Evolutionary conservation across 2,329 filamentous ascomycete genomes (phyloP), one percentile per base, ranked within the genome.

Genomic region (Hypomyces rosellus): DNA sequence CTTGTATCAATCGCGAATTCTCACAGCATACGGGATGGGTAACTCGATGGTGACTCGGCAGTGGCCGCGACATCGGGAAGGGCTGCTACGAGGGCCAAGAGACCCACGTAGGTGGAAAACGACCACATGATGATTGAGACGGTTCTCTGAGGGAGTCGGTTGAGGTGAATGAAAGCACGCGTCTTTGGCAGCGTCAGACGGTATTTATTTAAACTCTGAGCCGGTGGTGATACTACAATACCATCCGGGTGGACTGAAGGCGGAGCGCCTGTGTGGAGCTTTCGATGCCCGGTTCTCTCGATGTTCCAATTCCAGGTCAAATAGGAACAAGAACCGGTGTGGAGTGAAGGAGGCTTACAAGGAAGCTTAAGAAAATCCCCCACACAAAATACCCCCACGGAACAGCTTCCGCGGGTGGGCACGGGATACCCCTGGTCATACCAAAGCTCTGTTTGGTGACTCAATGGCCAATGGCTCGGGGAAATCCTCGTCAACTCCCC

Each of bases 291-390:
- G 25, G 25, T 30, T 30, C 25, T 30, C 25, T 30, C 6, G 25
- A 30, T 11, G 25, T 30, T 30, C 37, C 33, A n/a, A 14, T 46
- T 42, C 48, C 43, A 43, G 37, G 43, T 16, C 48, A 50, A 50
- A 50, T 50, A 50, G 48, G 48, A 50, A 41, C 37, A 14, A 9
- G 15, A 50, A 41, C 48, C 48, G 48, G 39, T 46, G 48, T 39
- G 48, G 48, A 39, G 48, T 46, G 15, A 42, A 41, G 30, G 25
- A 30, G 25, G 25, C 25, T 30, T 30, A 30, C 48, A 46, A 41
- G 20, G 44, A n/a, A 33, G 22, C 43, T 36, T 20, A 18, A 36
- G 33, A 34, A 22, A 50, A 42, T 37, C 37, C 48, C 30, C 43
- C 48, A 50, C 48, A 12, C 41, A 44, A 30, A 30, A 30, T 20